Base-by-base conservation (phyloP, 2,329 filamentous ascomycete species). In the Claviceps digitariae region DNA sequence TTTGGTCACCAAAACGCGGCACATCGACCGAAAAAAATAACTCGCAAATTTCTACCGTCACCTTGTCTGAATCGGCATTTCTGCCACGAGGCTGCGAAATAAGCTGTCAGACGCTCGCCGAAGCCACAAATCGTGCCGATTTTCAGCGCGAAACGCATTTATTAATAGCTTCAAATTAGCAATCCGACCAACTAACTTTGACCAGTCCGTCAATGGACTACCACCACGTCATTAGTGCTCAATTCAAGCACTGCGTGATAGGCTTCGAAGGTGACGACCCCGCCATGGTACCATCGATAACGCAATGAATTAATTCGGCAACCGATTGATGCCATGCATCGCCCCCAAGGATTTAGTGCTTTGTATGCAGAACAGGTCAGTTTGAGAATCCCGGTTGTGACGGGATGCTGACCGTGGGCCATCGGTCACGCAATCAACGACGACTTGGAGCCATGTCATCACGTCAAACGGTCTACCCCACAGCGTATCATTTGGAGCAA, bases 381-480 rank as follows among this genome's bases (percentile, higher is more conserved):
- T 7, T 15, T 23, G 21, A 25, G 21, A 23, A 44, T 2, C 4
- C 21, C 12, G 21, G 41, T 23, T 10, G 41, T 29, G 29, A 7
- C 27, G 47, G 52, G 41, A 47, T 38, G 21, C 41, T 27, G 41
- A 27, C 40, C 43, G 41, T 38, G 15, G 15, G n/a, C 31, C 31
- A 17, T 48, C 31, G 48, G 52, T 54, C 52, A 51, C 48, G 52
- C 52, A 48, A 50, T 54, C 52, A 29, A 27, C 48, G 23, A 43
- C 40, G 40, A 43, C 40, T 43, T 43, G 40, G 20, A 43, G 40
- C n/a, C 40, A 43, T 43, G 40, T 21, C 40, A 43, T 43, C 40
- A 43, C 40, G 40, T 43, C 40, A 21, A 38, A n/a, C 15, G 15
- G 5, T 10, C 34, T 5, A 2, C 36, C 36, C 15, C 15, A 38